Conservation (phyloP, 2,329 filamentous ascomycete genomes). For the Colletotrichum gigasporum region DNA sequence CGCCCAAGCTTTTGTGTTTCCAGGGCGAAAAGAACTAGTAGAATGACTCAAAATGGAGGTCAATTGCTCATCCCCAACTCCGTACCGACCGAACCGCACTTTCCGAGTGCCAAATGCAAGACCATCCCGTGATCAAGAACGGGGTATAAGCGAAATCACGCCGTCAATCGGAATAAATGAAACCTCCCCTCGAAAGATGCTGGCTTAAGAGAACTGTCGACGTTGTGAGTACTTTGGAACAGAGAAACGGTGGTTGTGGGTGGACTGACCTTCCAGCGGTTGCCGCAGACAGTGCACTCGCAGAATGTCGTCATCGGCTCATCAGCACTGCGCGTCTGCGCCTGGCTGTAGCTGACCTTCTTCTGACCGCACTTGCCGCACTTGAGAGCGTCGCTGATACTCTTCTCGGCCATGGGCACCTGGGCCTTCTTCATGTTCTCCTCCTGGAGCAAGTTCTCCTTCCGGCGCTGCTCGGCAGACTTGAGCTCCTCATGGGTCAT, state of each 20-base stretch:
- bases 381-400: slow-evolving; percentile 85
- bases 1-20: slow-evolving; percentile 14
- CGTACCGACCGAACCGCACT: slow-evolving; percentile 30
- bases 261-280: slow-evolving; percentile 74
- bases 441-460: slow-evolving; percentile 80
- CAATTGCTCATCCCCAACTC: slow-evolving; percentile 30
- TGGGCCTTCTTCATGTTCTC: slow-evolving; percentile 98
- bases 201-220: slow-evolving; percentile 30
- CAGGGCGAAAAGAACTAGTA: slow-evolving; percentile 16
- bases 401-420: slow-evolving; percentile 91
- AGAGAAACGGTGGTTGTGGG: slow-evolving; percentile 31
- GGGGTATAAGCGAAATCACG: slow-evolving; percentile 32
- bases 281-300: slow-evolving; percentile 74
- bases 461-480: slow-evolving; percentile 80
- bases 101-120: slow-evolving; percentile 31
- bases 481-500: slow-evolving; percentile 95
- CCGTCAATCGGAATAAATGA: slow-evolving; percentile 20
- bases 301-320: slow-evolving; percentile 88
- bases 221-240: not conserved
- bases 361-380: slow-evolving; percentile 93
- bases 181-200: not conserved
- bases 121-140: slow-evolving; percentile 27
- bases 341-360: slow-evolving; percentile 95
- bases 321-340: slow-evolving; percentile 94
- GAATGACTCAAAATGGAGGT: slow-evolving; percentile 26